Base-by-base conservation (phyloP, 2,329 filamentous ascomycete genomes). In the Cytospora chrysosperma region DNA sequence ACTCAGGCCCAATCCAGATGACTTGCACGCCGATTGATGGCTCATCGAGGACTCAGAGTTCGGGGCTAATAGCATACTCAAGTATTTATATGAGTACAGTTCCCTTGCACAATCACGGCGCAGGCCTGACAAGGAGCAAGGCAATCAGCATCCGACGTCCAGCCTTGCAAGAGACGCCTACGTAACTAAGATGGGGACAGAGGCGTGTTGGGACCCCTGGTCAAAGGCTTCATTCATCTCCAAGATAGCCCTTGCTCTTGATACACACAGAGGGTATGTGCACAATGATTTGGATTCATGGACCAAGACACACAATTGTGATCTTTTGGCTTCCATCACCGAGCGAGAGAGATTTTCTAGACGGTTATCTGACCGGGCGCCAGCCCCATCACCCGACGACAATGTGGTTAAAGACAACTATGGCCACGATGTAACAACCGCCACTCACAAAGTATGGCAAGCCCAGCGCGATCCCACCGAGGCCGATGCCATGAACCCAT, bases 401-500 rank as follows among this genome's bases (percentile, higher is more conserved):
- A 4, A 66, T 61, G n/a, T 43, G 61, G 30, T 51, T 58, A 13
- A 79, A 73, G 4, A 77, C 72, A n/a, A 67, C 34, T 15, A 74
- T 71, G 0, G 78, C 77, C 19, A 69, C 64, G 9, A 71, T 59
- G 65, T 81, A 81, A 43, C 75, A 74, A 10, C 68, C 70, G 0
- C 76, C 74, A 57, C 77, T 80, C 12, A 74, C 74, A 47, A 77
- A 72, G 63, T 76, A 81, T 3, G 79, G 78, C 62, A 76, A 63
- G 0, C 78, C 78, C 32, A 79, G 65, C 4, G 72, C 70, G 9
- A 64, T 67, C 12, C 73, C 75, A 1, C 76, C 76, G 0, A 75
- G 65, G 0, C 71, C 70, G 17, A 83, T 78, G 2, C 78, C 80
- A n/a, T 69, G 68, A 6, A 82, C 76, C 81, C 81, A 83, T 2